phyloP scores from a whole-genome alignment of 192 early-diverging fungal species.

The Entomortierella lignicola region DNA sequence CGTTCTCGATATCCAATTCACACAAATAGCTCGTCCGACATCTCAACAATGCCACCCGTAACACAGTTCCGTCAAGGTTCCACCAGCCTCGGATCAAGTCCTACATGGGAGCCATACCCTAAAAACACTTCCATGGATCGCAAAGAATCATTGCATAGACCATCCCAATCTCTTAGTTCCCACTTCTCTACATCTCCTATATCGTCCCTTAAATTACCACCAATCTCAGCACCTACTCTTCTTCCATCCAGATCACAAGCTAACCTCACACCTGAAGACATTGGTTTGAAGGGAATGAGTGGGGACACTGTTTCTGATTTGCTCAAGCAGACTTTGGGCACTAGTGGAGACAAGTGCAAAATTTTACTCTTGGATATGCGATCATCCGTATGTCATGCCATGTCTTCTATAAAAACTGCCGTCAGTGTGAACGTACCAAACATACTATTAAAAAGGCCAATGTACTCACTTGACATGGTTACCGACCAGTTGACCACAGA shows the following conservation, averaged over 20 bases:
- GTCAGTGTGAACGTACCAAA: slow-evolving; percentile 78
- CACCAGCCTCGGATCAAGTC: slow-evolving; percentile 8
- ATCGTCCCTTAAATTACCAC: slow-evolving; percentile 15
- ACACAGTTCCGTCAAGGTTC: slow-evolving; percentile 34
- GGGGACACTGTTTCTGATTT: slow-evolving; percentile 24
- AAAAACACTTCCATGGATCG: not conserved
- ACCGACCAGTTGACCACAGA: slow-evolving; percentile 66
- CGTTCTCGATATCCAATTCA: not conserved
- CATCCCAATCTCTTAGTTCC: slow-evolving; percentile 9
- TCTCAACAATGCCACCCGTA: slow-evolving; percentile 35
- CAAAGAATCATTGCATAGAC: slow-evolving; percentile 4
- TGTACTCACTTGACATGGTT: slow-evolving; percentile 74
- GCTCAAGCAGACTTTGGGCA: slow-evolving; percentile 1
- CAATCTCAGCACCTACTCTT: slow-evolving; percentile 12
- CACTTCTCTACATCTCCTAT: slow-evolving; percentile 19
- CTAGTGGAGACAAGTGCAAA: slow-evolving; percentile 12
- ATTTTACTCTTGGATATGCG: slow-evolving; percentile 79
- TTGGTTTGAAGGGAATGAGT: slow-evolving; percentile 18
- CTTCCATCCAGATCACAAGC: slow-evolving; percentile 4
- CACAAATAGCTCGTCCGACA: not conserved
- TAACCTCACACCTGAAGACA: not conserved
- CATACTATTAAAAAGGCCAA: slow-evolving; percentile 75
- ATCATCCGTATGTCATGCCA: slow-evolving; percentile 64
- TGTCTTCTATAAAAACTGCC: slow-evolving; percentile 62
- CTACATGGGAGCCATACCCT: slow-evolving; percentile 36